phyloP scores from a whole-genome alignment of 192 early-diverging fungal genomes.

The Powellomyces hirtus region DNA sequence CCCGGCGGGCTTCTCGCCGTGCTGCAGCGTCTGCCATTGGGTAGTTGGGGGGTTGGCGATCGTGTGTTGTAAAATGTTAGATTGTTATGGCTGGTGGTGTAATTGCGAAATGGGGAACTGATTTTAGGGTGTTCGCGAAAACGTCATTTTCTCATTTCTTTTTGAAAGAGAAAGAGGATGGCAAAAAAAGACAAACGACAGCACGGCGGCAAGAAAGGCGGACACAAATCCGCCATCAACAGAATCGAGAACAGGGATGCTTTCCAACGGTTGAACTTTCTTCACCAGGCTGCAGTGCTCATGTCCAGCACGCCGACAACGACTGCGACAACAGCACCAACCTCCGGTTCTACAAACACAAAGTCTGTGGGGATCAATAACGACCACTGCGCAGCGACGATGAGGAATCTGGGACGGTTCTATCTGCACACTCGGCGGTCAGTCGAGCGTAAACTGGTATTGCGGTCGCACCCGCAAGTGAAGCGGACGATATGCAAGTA shows the following conservation, averaged over 20 bases:
- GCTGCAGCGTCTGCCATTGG: slow-evolving; percentile 7
- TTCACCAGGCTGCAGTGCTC: slow-evolving; percentile 61
- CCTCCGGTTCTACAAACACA: background rate
- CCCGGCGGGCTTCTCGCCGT: slow-evolving; percentile 20
- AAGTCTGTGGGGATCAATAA: background rate
- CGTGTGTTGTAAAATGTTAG: too few species aligned
- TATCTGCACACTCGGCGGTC: slow-evolving; percentile 48
- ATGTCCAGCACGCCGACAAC: slow-evolving; percentile 43
- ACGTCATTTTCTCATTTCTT: too few species aligned
- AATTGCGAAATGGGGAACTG: too few species aligned
- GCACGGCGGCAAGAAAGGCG: background rate
- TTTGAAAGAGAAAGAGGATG: too few species aligned
- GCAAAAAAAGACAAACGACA: slow-evolving; percentile 6
- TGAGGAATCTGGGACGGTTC: slow-evolving; percentile 36
- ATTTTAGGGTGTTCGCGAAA: too few species aligned
- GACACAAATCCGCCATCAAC: background rate
- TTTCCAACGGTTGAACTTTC: slow-evolving; percentile 65
- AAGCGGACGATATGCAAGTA: slow-evolving; percentile 56
- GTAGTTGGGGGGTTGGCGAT: too few species aligned
- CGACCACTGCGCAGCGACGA: background rate
- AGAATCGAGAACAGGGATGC: slow-evolving; percentile 47
- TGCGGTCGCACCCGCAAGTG: slow-evolving; percentile 53
- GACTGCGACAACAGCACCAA: background rate
- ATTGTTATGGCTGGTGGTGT: too few species aligned
- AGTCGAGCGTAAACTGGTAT: slow-evolving; percentile 53